Conservation (phyloP, 495 filamentous ascomycete species). For the Hypoxylon fuscum region DNA sequence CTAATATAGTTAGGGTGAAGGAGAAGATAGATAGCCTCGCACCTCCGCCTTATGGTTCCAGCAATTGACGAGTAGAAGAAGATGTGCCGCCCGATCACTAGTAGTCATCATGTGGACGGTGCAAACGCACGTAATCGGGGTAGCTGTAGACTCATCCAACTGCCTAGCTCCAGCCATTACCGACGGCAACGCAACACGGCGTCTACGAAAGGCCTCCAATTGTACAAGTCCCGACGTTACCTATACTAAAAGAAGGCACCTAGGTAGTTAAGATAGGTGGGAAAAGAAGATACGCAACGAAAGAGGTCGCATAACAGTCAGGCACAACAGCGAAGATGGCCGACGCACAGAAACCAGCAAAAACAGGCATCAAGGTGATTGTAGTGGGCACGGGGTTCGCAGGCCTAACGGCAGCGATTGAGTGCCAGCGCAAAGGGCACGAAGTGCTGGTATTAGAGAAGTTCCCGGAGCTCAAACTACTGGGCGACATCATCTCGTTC, state of each 20-base stretch:
- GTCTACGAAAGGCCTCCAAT: conserved; percentile 1
- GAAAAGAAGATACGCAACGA: neutral
- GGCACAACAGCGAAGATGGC: conserved; percentile 29
- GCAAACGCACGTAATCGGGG: conserved; percentile 8
- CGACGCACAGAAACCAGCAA: conserved; percentile 29
- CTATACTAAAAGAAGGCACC: conserved; percentile 15
- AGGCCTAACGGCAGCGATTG: conserved; percentile 68
- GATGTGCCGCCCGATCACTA: conserved; percentile 16
- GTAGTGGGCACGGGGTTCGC: conserved; percentile 69
- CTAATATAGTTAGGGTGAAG: conserved; percentile 30
- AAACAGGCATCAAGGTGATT: conserved; percentile 63
- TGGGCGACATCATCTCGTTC: conserved; percentile 63
- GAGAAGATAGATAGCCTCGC: conserved; percentile 15
- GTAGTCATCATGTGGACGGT: conserved; percentile 13
- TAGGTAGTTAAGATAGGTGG: neutral
- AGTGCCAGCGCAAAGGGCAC: conserved; percentile 70
- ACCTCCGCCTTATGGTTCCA: neutral
- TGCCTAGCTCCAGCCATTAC: neutral
- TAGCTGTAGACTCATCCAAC: conserved; percentile 2
- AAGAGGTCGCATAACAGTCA: neutral
- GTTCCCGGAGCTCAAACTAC: conserved; percentile 54
- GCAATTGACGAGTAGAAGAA: conserved; percentile 14
- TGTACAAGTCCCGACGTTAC: conserved; percentile 4
- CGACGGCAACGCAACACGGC: conserved; percentile 20
- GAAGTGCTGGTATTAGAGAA: conserved; percentile 63